These are phyloP conservation scores for Blastobotrys mokoenaii DNA, from an alignment of 805 yeast genomes.

Conservation along the genomic window DNA sequence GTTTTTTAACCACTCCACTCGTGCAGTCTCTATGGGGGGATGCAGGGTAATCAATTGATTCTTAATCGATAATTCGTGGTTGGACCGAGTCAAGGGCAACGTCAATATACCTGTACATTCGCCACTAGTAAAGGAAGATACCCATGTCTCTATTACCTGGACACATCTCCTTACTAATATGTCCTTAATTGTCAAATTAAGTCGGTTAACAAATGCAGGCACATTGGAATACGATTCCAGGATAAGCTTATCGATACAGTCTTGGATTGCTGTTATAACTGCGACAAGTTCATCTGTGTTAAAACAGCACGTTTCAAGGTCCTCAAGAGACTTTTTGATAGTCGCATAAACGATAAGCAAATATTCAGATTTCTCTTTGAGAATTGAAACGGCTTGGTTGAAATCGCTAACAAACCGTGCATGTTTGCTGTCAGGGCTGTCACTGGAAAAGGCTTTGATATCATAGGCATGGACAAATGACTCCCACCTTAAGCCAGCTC, in stretches of 20 bases:
- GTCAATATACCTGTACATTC: constrained; percentile 4
- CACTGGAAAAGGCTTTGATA: constrained; percentile 24
- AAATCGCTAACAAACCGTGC: constrained; percentile 27
- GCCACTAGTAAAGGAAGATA: constrained; percentile 8
- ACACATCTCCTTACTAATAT: constrained; percentile 27
- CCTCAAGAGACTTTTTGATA: constrained; percentile 20
- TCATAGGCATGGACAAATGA: constrained; percentile 43
- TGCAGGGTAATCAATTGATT: constrained; percentile 22
- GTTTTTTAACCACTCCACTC: constrained; percentile 15
- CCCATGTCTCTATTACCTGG: constrained; percentile 20
- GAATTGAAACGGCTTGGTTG: constrained; percentile 25
- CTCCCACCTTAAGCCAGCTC: constrained; percentile 45
- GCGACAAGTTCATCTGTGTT: constrained; percentile 12
- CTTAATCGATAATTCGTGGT: constrained; percentile 21
- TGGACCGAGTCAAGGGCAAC: constrained; percentile 7
- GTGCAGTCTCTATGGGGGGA: constrained; percentile 23
- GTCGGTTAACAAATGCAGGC: constrained; percentile 23
- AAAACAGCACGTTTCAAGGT: constrained; percentile 26
- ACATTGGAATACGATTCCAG: constrained; percentile 33
- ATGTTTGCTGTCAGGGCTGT: constrained; percentile 25
- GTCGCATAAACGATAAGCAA: constrained; percentile 25
- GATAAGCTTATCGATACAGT: constrained; percentile 28
- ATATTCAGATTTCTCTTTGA: constrained; percentile 27
- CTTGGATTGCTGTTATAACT: constrained; percentile 29
- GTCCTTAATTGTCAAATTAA: constrained; percentile 30